Percentiles rank a stretch among this genome's conserved stretches.
These are phyloP conservation scores for Amanita inopinata DNA, from an alignment of 768 basidiomycete species.

Conservation along the genomic window DNA sequence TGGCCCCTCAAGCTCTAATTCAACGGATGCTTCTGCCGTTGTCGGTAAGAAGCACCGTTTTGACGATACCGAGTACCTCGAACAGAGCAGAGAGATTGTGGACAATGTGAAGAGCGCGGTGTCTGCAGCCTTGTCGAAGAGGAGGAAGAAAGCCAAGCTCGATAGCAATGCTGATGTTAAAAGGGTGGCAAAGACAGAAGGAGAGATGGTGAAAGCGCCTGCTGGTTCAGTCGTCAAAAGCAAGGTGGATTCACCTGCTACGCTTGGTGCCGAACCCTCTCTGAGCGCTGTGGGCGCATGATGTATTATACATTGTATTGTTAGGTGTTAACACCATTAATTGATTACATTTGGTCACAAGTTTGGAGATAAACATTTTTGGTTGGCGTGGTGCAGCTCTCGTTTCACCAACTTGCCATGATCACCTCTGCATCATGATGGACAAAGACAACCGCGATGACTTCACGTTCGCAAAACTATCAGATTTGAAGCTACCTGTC, in stretches of 20 bases:
- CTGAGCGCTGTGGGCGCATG: slow-evolving; percentile 24
- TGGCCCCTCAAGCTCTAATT: slow-evolving; percentile 19
- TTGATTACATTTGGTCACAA: too few species aligned
- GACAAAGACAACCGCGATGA: slow-evolving; percentile 67
- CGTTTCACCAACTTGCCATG: too few species aligned
- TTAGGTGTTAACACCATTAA: background rate
- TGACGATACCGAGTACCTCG: slow-evolving; percentile 87
- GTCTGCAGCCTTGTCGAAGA: slow-evolving; percentile 35
- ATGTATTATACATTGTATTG: slow-evolving; percentile 6
- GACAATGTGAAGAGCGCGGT: slow-evolving; percentile 91
- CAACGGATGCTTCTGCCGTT: slow-evolving; percentile 31
- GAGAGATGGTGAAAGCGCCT: slow-evolving; percentile 26
- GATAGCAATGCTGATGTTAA: slow-evolving; percentile 45
- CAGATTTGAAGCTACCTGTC: slow-evolving; percentile 79
- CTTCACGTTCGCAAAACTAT: slow-evolving; percentile 87
- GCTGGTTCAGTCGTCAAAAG: background rate
- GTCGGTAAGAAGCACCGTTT: slow-evolving; percentile 81
- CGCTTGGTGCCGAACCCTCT: slow-evolving; percentile 8
- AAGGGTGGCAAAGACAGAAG: slow-evolving; percentile 58
- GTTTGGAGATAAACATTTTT: too few species aligned
- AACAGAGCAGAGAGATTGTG: slow-evolving; percentile 84
- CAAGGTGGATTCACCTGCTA: background rate
- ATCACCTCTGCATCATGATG: slow-evolving; percentile 20
- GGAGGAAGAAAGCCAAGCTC: slow-evolving; percentile 16
- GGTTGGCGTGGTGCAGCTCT: too few species aligned